Evolutionary conservation across 257 asterid species (phyloP).

Genomic region (Capsicum pubescens): DNA sequence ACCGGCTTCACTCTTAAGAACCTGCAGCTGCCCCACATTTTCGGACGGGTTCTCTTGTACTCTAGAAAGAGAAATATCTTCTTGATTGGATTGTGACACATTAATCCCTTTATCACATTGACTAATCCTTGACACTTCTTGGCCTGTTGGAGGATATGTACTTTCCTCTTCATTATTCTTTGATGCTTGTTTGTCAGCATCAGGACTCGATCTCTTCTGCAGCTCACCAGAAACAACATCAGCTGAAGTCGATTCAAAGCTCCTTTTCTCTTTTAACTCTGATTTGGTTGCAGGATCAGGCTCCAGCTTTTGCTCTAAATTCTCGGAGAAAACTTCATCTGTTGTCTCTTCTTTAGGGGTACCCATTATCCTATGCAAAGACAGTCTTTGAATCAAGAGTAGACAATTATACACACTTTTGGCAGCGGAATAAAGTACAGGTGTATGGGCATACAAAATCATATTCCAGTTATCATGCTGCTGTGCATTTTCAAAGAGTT

Average conservation of each 20-base stretch:
- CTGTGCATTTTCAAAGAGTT: neutral
- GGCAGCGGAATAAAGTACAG: neutral
- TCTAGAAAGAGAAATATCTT: constrained; percentile 30
- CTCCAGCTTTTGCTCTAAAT: constrained; percentile 37
- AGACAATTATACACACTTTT: constrained; percentile 29
- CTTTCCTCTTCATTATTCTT: constrained; percentile 36
- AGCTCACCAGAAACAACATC: constrained; percentile 36
- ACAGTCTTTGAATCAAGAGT: constrained; percentile 31
- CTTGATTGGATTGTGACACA: constrained; percentile 34
- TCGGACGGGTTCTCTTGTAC: neutral
- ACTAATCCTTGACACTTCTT: constrained; percentile 31
- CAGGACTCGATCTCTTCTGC: constrained; percentile 34
- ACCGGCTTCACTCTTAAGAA: constrained; percentile 37
- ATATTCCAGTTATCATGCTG: neutral
- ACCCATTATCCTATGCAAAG: constrained; percentile 37
- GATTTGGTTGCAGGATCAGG: constrained; percentile 36
- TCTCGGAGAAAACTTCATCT: constrained; percentile 41
- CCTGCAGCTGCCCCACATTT: constrained; percentile 38
- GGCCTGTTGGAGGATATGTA: constrained; percentile 24
- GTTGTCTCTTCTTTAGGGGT: constrained; percentile 39
- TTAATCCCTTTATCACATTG: constrained; percentile 23
- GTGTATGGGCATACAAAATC: constrained; percentile 15
- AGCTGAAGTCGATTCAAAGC: constrained; percentile 4
- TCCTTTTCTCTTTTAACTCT: constrained; percentile 27
- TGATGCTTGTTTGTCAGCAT: constrained; percentile 31